Evolutionary conservation across 176 grass and related monocot genomes (phyloP).

Genomic region (Chrysopogon serrulatus): DNA sequence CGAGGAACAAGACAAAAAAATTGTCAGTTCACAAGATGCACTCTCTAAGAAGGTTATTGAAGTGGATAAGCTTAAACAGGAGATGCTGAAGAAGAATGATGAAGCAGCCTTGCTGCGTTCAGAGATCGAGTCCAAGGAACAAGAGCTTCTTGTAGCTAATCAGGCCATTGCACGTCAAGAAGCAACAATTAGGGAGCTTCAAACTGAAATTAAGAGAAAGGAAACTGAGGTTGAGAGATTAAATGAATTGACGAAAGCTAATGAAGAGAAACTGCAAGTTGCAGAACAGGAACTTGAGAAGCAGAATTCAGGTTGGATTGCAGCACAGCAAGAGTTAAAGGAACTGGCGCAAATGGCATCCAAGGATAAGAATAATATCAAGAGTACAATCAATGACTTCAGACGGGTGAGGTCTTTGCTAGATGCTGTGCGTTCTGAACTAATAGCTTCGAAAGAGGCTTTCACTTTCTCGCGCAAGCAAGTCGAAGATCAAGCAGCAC

Average conservation of each 20-base stretch:
- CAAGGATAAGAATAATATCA: conserved; percentile 46
- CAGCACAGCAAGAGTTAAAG: conserved; percentile 60
- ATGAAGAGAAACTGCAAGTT: conserved; percentile 50
- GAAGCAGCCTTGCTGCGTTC: conserved; percentile 38
- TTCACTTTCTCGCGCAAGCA: conserved; percentile 54
- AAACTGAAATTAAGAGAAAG: conserved; percentile 52
- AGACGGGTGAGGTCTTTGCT: conserved; percentile 69
- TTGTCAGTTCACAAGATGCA: conserved; percentile 42
- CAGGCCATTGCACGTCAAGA: conserved; percentile 44
- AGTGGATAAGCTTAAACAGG: conserved; percentile 60
- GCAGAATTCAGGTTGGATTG: conserved; percentile 62
- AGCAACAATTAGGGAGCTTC: conserved; percentile 42
- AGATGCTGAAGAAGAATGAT: conserved; percentile 66
- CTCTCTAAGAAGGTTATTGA: conserved; percentile 59
- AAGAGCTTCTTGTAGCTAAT: conserved; percentile 46
- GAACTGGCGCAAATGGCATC: conserved; percentile 55
- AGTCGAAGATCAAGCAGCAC: conserved; percentile 53
- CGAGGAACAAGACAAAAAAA: conserved; percentile 48
- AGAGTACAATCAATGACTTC: conserved; percentile 45
- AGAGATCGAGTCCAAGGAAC: conserved; percentile 56
- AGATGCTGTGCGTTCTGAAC: conserved; percentile 62
- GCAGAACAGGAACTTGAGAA: conserved; percentile 56
- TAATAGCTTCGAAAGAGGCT: conserved; percentile 65
- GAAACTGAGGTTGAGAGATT: conserved; percentile 47
- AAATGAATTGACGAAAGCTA: conserved; percentile 51